Evolutionary conservation across 805 yeast species (phyloP).

Genomic region (Wickerhamiella nectarea): DNA sequence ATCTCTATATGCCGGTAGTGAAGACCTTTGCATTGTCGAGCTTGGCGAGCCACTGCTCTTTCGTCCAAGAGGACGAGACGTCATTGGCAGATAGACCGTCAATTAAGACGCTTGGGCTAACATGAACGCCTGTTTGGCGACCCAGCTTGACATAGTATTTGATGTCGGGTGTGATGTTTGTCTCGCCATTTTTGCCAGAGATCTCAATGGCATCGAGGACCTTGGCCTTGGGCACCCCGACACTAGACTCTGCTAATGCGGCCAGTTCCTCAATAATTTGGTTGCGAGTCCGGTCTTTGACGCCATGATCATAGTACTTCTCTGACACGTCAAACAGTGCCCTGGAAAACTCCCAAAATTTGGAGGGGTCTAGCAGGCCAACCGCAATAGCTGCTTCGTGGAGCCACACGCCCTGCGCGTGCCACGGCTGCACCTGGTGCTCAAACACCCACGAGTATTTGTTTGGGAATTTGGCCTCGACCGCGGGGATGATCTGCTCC

Average conservation of each 20-base stretch:
- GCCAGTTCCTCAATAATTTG: slow-evolving; percentile 43
- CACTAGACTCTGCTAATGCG: slow-evolving; percentile 31
- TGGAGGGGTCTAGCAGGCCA: slow-evolving; percentile 38
- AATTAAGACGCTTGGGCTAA: slow-evolving; percentile 67
- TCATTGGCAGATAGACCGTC: slow-evolving; percentile 49
- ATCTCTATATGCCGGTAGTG: not conserved
- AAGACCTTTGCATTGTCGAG: slow-evolving; percentile 8
- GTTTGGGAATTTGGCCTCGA: slow-evolving; percentile 34
- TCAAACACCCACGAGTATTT: slow-evolving; percentile 48
- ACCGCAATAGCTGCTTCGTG: slow-evolving; percentile 65
- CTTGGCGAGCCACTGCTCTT: slow-evolving; percentile 31
- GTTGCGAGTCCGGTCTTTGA: slow-evolving; percentile 39
- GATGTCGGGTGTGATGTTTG: slow-evolving; percentile 44
- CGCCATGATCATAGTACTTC: slow-evolving; percentile 48
- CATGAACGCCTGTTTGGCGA: slow-evolving; percentile 67
- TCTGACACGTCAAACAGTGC: slow-evolving; percentile 43
- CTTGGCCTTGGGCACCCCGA: slow-evolving; percentile 29
- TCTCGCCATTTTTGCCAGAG: slow-evolving; percentile 39
- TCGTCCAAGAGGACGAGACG: slow-evolving; percentile 49
- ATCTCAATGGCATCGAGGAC: slow-evolving; percentile 26
- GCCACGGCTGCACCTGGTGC: slow-evolving; percentile 87
- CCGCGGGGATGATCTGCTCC: slow-evolving; percentile 38
- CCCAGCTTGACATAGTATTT: slow-evolving; percentile 62
- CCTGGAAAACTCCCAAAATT: slow-evolving; percentile 44
- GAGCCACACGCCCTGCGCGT: slow-evolving; percentile 51